Evolutionary conservation across 345 rosid species (phyloP).

Genomic region (Linum tenue): DNA sequence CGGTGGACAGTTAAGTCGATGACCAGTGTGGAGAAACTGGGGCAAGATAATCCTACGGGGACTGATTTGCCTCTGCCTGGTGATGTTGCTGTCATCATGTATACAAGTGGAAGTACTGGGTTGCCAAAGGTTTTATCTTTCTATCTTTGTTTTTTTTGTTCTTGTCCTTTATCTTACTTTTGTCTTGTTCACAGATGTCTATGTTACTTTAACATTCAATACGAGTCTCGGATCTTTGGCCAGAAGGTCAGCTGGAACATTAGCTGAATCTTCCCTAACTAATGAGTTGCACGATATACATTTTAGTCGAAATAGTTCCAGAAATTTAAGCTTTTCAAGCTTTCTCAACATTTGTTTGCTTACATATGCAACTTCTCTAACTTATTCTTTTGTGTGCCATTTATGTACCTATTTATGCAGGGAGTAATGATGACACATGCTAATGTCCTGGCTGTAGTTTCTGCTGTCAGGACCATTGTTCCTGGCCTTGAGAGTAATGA

Average conservation of each 20-base stretch:
- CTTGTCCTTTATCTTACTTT: conserved; percentile 6
- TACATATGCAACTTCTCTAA: too few species aligned
- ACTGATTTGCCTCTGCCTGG: conserved; percentile 68
- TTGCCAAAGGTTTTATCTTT: conserved; percentile 65
- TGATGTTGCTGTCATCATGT: conserved; percentile 95
- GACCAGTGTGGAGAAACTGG: conserved; percentile 61
- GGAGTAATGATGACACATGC: conserved; percentile 99
- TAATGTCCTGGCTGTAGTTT: conserved; percentile 86
- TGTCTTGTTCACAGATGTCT: background rate
- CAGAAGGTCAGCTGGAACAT: background rate
- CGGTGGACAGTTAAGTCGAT: conserved; percentile 53
- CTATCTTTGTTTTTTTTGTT: background rate
- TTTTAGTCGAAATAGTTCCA: too few species aligned
- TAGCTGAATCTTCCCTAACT: background rate
- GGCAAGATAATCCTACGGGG: conserved; percentile 53
- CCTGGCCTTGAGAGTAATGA: conserved; percentile 77
- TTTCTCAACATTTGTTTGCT: too few species aligned
- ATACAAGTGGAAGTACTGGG: conserved; percentile 98
- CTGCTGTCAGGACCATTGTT: conserved; percentile 89
- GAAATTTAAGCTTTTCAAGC: too few species aligned
- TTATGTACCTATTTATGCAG: conserved; percentile 28
- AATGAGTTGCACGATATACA: too few species aligned
- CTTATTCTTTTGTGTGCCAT: too few species aligned
- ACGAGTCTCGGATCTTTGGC: background rate
- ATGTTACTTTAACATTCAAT: background rate